A percentile compares a stretch with the other conserved stretches of the same genome.
phyloP scores from a whole-genome alignment of 129 eudicot genomes.

The Helichrysum umbraculigerum region DNA sequence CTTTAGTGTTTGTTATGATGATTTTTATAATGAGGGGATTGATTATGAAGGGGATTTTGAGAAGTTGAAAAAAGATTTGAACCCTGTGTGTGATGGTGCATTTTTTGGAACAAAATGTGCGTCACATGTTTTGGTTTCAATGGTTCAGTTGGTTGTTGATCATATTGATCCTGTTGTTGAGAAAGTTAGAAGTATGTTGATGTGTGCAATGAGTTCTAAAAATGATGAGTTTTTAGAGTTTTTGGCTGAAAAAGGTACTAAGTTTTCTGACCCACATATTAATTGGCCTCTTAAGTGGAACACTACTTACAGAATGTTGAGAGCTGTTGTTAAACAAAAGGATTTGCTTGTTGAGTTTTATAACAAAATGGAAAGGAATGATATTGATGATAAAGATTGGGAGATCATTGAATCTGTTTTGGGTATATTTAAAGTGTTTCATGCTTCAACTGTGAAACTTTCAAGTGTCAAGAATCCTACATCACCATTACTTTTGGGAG shows the following conservation, averaged over 20 bases:
- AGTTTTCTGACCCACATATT: background rate
- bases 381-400: constrained; percentile 22
- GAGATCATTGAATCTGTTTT: constrained; percentile 14
- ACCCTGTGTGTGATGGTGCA: background rate
- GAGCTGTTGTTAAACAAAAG: constrained; percentile 5
- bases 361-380: background rate
- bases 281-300: background rate
- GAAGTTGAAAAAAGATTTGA: background rate
- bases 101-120: constrained; percentile 5
- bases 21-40: background rate
- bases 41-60: background rate
- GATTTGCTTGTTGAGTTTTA: background rate
- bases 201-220: background rate
- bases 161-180: background rate
- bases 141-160: constrained; percentile 19
- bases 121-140: background rate
- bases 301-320: constrained; percentile 2
- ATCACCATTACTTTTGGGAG: constrained; percentile 2
- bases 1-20: background rate
- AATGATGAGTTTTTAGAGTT: background rate
- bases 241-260: background rate
- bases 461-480: constrained; percentile 9
- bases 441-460: background rate
- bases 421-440: constrained; percentile 28
- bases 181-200: constrained; percentile 3